Evolutionary conservation across 305 asterid genomes (phyloP).

Genomic region (Euphrasia arctica): DNA sequence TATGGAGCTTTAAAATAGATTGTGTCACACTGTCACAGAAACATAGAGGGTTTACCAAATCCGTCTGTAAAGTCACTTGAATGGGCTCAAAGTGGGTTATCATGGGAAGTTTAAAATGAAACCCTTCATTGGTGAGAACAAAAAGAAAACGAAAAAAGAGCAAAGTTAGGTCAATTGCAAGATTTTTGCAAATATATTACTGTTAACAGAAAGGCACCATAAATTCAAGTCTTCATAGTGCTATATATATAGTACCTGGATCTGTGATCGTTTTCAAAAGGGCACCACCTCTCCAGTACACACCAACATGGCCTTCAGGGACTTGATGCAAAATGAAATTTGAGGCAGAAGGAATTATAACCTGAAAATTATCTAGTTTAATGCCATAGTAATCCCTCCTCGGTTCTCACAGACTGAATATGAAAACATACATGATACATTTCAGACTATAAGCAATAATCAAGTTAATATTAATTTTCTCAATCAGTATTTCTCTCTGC

Average conservation of each 20-base stretch:
- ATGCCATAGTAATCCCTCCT: conserved; percentile 21
- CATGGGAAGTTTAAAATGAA: conserved; percentile 84
- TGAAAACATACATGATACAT: not conserved
- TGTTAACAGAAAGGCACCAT: conserved; percentile 10
- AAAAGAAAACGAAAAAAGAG: conserved; percentile 13
- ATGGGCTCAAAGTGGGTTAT: conserved; percentile 93
- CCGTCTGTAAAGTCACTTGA: conserved; percentile 98
- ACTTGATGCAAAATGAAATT: conserved; percentile 80
- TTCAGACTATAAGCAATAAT: conserved; percentile 9
- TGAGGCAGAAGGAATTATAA: conserved; percentile 54
- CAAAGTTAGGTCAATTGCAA: conserved; percentile 16
- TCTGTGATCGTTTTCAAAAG: conserved; percentile 64
- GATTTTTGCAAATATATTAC: not conserved
- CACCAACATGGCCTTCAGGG: conserved; percentile 99
- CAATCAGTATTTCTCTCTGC: conserved; percentile 13
- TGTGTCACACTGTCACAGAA: not conserved
- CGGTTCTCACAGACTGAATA: not conserved
- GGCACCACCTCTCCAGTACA: conserved; percentile 99
- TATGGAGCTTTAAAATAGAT: conserved; percentile 14
- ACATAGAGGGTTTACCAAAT: conserved; percentile 51
- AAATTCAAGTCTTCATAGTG: conserved; percentile 18
- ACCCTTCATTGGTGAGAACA: conserved; percentile 43
- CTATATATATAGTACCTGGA: conserved; percentile 57
- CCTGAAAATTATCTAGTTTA: conserved; percentile 41
- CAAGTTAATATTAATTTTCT: conserved; percentile 17